Evolutionary conservation across 106 monocot genomes (phyloP).

Genomic region (Agapanthus africanus): DNA sequence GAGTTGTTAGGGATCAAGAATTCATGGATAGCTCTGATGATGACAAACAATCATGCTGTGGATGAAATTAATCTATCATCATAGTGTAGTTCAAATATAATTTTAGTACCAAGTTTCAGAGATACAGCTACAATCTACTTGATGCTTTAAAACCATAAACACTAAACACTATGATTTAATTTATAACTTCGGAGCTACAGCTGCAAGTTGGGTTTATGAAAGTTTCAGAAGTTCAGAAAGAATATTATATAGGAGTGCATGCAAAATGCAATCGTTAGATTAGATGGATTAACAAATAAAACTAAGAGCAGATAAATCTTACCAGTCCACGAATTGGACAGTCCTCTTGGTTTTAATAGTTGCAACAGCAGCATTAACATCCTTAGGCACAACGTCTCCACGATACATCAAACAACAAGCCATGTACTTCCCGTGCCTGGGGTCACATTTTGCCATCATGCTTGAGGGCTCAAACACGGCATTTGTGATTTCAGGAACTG

Average conservation of each 20-base stretch:
- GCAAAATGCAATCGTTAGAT: not conserved
- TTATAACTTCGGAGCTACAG: not conserved
- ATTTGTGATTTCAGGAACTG: constrained; percentile 21
- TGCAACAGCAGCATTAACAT: no score
- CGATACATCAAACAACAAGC: constrained; percentile 44
- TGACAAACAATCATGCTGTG: not conserved
- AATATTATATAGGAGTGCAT: not conserved
- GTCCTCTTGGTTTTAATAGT: no score
- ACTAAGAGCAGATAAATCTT: not conserved
- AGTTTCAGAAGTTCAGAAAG: not conserved
- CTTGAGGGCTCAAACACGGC: constrained; percentile 15
- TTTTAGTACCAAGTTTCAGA: no score
- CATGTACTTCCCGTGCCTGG: no score
- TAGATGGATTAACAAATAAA: no score
- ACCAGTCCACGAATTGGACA: constrained; percentile 45
- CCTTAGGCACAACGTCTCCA: constrained; percentile 45
- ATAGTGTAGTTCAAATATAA: not conserved
- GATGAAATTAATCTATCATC: not conserved
- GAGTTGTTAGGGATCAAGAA: not conserved
- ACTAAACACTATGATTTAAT: not conserved
- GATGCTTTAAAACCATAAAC: not conserved
- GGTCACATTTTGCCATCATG: no score
- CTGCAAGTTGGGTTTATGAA: not conserved
- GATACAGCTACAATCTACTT: not conserved
- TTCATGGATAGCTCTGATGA: not conserved